These are phyloP conservation scores for Monosporascus cannonballus DNA, from an alignment of 2,329 filamentous ascomycete species.

Conservation along the genomic window DNA sequence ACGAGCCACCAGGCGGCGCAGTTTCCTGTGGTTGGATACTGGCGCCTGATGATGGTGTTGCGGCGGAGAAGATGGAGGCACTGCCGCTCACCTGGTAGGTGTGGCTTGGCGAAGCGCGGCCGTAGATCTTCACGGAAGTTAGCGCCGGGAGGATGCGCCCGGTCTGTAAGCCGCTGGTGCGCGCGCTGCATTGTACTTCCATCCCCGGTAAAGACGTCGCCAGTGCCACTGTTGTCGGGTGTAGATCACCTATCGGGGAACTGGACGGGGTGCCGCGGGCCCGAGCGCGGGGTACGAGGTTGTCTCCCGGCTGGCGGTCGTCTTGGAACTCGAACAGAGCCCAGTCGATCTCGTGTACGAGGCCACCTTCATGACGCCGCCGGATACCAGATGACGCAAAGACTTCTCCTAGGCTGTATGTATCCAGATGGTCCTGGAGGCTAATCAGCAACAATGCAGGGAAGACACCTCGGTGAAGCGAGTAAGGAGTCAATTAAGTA, in stretches of 20 bases:
- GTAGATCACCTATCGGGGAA: conserved; percentile 25
- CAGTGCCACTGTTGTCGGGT: conserved; percentile 54
- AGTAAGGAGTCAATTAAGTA: neutral
- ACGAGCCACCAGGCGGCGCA: neutral
- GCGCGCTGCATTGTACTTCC: conserved; percentile 80
- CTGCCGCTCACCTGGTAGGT: conserved; percentile 54
- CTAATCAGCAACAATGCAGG: conserved; percentile 37
- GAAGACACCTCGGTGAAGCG: too few species aligned
- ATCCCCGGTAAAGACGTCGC: conserved; percentile 62
- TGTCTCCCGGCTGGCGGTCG: conserved; percentile 64
- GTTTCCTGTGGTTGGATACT: too few species aligned
- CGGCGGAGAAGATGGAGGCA: conserved; percentile 9
- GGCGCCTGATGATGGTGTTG: neutral
- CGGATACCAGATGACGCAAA: conserved; percentile 88
- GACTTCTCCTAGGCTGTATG: conserved; percentile 73
- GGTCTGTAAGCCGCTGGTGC: conserved; percentile 76
- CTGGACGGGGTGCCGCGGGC: conserved; percentile 24
- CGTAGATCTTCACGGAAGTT: conserved; percentile 81
- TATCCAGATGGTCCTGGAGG: conserved; percentile 65
- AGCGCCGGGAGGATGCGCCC: conserved; percentile 74
- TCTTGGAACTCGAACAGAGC: conserved; percentile 77
- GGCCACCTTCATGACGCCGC: conserved; percentile 61
- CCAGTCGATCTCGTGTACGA: conserved; percentile 94
- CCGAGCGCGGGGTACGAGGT: conserved; percentile 51
- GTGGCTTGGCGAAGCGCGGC: conserved; percentile 72